Percentiles rank a stretch among this genome's conserved stretches.
Conservation (phyloP, 768 basidiomycete genomes). For the Infundibulicybe gibba region DNA sequence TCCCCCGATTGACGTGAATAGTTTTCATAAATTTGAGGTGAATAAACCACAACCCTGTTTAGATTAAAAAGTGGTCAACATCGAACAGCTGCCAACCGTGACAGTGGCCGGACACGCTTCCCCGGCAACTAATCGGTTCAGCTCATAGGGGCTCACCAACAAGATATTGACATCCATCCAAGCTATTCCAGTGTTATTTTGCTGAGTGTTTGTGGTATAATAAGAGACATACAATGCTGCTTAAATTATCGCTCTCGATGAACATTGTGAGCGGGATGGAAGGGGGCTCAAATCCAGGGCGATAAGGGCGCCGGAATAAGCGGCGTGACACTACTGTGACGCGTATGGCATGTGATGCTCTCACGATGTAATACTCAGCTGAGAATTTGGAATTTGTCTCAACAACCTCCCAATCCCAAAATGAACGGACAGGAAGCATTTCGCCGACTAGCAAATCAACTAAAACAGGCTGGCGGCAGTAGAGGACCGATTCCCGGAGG, state of each 20-base stretch:
- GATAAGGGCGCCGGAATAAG: no score
- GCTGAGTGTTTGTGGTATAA: neutral
- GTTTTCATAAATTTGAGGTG: conserved; percentile 89
- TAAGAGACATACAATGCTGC: conserved; percentile 28
- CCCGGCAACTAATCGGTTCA: neutral
- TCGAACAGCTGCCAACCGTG: neutral
- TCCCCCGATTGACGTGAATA: conserved; percentile 89
- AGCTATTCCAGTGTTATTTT: conserved; percentile 42
- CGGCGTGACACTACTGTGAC: neutral
- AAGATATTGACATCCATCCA: conserved; percentile 88
- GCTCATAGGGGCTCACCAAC: conserved; percentile 49
- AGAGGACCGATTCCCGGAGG: conserved; percentile 36
- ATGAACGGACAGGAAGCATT: conserved; percentile 69
- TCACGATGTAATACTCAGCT: neutral
- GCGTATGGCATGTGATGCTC: neutral
- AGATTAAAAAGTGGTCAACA: neutral
- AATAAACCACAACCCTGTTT: conserved; percentile 82
- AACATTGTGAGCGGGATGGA: conserved; percentile 4
- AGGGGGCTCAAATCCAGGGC: neutral
- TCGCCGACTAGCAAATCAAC: conserved; percentile 62
- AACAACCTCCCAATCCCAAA: conserved; percentile 11
- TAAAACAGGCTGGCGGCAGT: conserved; percentile 52
- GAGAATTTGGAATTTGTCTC: conserved; percentile 2
- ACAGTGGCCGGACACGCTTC: no score
- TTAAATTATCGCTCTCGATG: conserved; percentile 21